Base-by-base conservation (phyloP, 2,329 filamentous ascomycete genomes). In the Apiospora sp. region DNA sequence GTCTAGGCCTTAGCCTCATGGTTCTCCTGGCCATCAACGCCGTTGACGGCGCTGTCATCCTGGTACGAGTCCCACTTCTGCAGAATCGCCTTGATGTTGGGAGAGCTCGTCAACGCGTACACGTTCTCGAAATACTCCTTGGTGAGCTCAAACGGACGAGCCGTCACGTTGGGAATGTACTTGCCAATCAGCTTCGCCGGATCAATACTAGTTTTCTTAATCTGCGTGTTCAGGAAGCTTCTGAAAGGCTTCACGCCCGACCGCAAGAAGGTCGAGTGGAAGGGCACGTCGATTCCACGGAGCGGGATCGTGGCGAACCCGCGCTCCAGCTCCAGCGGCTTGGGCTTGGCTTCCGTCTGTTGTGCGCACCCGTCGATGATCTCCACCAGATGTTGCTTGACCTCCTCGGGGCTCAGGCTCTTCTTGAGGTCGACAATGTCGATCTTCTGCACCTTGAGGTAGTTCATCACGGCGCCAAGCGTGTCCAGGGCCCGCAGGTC, bases 51-150 rank as follows among this genome's bases (percentile, higher is more conserved):
- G n/a, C 43, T 77, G 46, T 89, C 87, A 68, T 89, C 87, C 77
- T 90, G 87, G 81, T 93, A 94, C 83, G 91, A 92, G 69, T 94
- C 92, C 92, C 92, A 94, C 86, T 98, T 98, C 77, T 94, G 94
- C 82, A 98, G 83, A 75, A 95, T 92, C 73, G 93, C 89, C 61
- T 91, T 92, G 80, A 95, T 95, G 84, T 92, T 90, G 76, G 90
- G 90, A 73, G 89, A 91, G 86, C 97, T 98, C 71, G 96, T 99
- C 82, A 99, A 86, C 79, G 91, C 91, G 86, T 98, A 98, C 69
- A 99, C 97, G 81, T 98, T 96, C 89, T 99, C 96, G 85, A 99
- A 99, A 87, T 99, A 99, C 86, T 98, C 96, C 89, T 95, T 97
- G 71, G 95, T 97, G 76, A 99, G 88, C 83, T 95, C 94, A 82